Evolutionary conservation across 192 early-diverging fungal genomes (phyloP), one percentile per base, ranked within the genome.

Genomic region (Backusella tarrabulga): DNA sequence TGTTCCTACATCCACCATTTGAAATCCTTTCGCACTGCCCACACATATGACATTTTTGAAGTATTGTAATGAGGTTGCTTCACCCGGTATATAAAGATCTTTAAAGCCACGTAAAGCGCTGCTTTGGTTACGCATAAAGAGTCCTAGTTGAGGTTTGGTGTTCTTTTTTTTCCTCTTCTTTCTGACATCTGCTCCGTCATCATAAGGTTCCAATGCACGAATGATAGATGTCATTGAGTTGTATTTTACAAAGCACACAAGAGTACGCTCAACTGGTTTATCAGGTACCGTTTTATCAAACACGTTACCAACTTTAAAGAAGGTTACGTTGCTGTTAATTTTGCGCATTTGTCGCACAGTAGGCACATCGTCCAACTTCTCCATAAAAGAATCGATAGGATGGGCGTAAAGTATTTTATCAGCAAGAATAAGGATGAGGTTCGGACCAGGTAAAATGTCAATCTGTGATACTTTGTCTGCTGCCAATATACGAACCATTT

Each of bases 11-110:
- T 98, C 93, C 6, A 99, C 94, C 74, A 99, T 88, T 81, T 99
- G 96, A 79, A 99, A 97, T 5, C 97, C 97, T 76, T 95, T 94
- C 29, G 87, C 86, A 81, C 95, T 96, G 21, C 96, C 97, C 6
- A 99, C 93, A 83, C 93, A 96, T 26, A 99, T 85, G 40, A 91
- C 93, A 29, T 92, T 94, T 34, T 91, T 91, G 77, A 97, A 85
- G 71, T 94, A 95, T 77, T 97, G 92, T 73, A 99, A 86, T 14
- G 93, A 94, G 34, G 87, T 92, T 26, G 94, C 89, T 88, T 98
- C 96, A 35, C 93, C 89, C 9, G 96, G 95, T 80, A 98, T 95
- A 80, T 97, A 99, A 76, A 96, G 93, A 77, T 98, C 95, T 87
- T 95, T 87, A 84, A 89, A 91, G 40, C 79, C 82, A 66, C 80